Evolutionary conservation across 2,329 filamentous ascomycete species (phyloP).

Genomic region (Colletotrichum sp.): DNA sequence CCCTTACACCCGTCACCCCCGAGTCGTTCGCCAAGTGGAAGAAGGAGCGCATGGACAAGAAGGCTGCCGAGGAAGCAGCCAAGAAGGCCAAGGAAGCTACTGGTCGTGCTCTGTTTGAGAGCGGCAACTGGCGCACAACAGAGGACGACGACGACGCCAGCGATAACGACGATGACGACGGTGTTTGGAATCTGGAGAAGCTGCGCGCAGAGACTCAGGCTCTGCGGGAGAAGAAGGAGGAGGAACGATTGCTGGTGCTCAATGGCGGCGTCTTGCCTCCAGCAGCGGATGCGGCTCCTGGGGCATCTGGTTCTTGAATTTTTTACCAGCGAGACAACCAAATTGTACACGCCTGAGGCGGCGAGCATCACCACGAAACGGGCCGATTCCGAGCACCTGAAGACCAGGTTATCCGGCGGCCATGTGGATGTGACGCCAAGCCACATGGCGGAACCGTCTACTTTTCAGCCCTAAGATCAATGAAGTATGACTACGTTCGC

Average conservation of each 20-base stretch:
- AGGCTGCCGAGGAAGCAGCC: slow-evolving; percentile 90
- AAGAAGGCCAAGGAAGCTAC: slow-evolving; percentile 94
- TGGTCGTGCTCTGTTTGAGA: slow-evolving; percentile 93
- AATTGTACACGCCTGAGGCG: slow-evolving; percentile 13
- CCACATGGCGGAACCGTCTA: slow-evolving; percentile 21
- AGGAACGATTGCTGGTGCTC: slow-evolving; percentile 61
- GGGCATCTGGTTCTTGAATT: slow-evolving; percentile 21
- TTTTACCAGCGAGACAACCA: not conserved
- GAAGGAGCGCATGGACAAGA: slow-evolving; percentile 91
- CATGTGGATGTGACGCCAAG: slow-evolving; percentile 12
- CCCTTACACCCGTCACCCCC: slow-evolving; percentile 88
- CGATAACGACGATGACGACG: slow-evolving; percentile 54
- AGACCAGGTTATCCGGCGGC: slow-evolving; percentile 17
- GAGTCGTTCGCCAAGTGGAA: slow-evolving; percentile 98
- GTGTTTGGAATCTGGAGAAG: slow-evolving; percentile 79
- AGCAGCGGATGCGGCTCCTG: not conserved
- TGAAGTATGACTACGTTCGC: slow-evolving; percentile 25
- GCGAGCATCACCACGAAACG: slow-evolving; percentile 19
- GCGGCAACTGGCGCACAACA: slow-evolving; percentile 79
- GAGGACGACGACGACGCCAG: slow-evolving; percentile 67
- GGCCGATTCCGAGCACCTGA: slow-evolving; percentile 25
- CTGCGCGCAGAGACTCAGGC: slow-evolving; percentile 85
- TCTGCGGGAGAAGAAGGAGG: slow-evolving; percentile 75
- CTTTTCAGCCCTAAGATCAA: slow-evolving; percentile 18
- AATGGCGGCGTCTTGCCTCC: slow-evolving; percentile 23